A percentile compares a stretch with the other conserved stretches of the same genome.
Evolutionary conservation across 176 grass and related monocot species (phyloP).

Genomic region (Stipa capillata): DNA sequence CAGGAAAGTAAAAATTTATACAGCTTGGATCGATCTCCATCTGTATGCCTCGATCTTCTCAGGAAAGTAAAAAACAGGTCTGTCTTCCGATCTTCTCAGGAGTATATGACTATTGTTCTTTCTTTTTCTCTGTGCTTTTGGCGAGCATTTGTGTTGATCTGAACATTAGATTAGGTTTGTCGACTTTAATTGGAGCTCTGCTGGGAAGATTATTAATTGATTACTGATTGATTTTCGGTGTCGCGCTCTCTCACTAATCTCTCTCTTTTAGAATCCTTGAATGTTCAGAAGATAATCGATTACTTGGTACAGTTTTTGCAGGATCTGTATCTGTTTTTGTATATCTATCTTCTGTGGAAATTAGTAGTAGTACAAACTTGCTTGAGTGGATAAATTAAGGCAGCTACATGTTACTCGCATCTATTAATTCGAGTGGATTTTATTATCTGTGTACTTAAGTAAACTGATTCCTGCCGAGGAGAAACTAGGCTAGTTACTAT

Average conservation of each 20-base stretch:
- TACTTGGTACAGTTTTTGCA: not conserved
- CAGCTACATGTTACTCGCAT: too few relatives aligned
- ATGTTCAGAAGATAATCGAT: not conserved
- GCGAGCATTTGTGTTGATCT: not conserved
- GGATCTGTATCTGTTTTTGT: constrained; percentile 6
- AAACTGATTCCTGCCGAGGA: not conserved
- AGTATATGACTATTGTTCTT: not conserved
- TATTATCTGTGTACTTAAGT: not conserved
- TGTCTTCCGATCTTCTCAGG: not conserved
- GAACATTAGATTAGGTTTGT: not conserved
- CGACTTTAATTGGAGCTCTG: too few relatives aligned
- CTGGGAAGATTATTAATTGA: not conserved
- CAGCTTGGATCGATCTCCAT: too few relatives aligned
- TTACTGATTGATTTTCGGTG: too few relatives aligned
- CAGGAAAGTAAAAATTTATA: too few relatives aligned
- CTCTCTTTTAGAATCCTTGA: not conserved
- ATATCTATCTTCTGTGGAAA: constrained; percentile 4
- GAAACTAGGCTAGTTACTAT: not conserved
- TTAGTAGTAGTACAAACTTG: too few relatives aligned
- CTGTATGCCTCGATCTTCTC: too few relatives aligned
- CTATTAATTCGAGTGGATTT: not conserved
- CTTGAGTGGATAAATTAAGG: too few relatives aligned
- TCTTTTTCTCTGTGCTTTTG: not conserved
- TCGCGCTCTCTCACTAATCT: too few relatives aligned
- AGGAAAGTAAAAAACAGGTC: not conserved